These are phyloP conservation scores for Bipolaris oryzae DNA, from an alignment of 2,329 filamentous ascomycete genomes.

Conservation along the genomic window DNA sequence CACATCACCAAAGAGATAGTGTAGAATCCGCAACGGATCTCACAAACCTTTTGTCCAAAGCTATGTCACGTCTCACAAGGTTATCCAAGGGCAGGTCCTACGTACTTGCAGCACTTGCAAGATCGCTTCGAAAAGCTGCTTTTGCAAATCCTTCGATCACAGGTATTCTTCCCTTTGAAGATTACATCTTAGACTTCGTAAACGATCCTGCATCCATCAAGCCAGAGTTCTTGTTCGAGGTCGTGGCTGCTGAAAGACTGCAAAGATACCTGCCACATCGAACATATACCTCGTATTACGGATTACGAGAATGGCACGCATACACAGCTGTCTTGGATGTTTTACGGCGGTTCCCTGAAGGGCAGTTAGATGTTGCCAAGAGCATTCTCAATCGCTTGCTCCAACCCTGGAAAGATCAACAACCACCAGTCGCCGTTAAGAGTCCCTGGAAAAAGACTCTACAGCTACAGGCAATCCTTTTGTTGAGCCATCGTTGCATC, in stretches of 20 bases:
- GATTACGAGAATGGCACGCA: slow-evolving; percentile 50
- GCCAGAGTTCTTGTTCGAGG: slow-evolving; percentile 55
- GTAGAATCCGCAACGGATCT: slow-evolving; percentile 11
- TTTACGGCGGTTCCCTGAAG: slow-evolving; percentile 46
- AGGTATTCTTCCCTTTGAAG: slow-evolving; percentile 45
- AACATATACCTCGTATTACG: slow-evolving; percentile 53
- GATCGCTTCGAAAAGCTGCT: slow-evolving; percentile 40
- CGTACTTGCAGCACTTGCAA: slow-evolving; percentile 38
- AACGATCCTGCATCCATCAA: slow-evolving; percentile 51
- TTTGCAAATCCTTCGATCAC: slow-evolving; percentile 37
- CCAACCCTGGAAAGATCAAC: slow-evolving; percentile 53
- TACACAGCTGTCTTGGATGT: slow-evolving; percentile 56
- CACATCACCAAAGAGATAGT: not conserved
- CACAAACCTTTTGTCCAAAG: slow-evolving; percentile 28
- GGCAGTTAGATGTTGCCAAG: slow-evolving; percentile 30
- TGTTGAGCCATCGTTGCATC: slow-evolving; percentile 50
- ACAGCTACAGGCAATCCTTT: slow-evolving; percentile 55
- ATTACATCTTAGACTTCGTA: slow-evolving; percentile 49
- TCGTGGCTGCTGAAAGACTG: slow-evolving; percentile 45
- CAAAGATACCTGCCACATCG: slow-evolving; percentile 39
- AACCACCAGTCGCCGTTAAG: slow-evolving; percentile 51
- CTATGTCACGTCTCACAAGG: slow-evolving; percentile 32
- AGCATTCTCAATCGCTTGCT: slow-evolving; percentile 46
- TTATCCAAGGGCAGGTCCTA: slow-evolving; percentile 46
- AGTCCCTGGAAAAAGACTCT: slow-evolving; percentile 56